Conservation (phyloP, 2,329 filamentous ascomycete genomes). For the Penicillium sp. region DNA sequence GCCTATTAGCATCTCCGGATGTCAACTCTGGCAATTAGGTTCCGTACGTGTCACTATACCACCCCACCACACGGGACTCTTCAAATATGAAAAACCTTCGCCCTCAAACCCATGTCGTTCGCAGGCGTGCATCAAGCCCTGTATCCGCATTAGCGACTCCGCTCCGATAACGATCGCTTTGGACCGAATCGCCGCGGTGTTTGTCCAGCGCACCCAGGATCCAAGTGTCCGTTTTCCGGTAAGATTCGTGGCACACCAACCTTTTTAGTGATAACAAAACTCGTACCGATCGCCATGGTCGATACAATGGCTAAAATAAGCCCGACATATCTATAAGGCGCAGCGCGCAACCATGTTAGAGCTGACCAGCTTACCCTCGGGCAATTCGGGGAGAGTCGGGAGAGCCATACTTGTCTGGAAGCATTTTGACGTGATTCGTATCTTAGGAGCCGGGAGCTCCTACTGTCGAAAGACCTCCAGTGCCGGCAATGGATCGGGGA, state of each 20-base stretch:
- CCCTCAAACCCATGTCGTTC: conserved; percentile 94
- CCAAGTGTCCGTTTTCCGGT: background rate
- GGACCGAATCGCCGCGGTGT: background rate
- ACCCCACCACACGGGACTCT: conserved; percentile 95
- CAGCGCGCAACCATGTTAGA: conserved; percentile 23
- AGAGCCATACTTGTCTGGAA: conserved; percentile 45
- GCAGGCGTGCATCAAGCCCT: conserved; percentile 88
- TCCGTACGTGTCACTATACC: conserved; percentile 81
- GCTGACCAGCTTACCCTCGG: conserved; percentile 16
- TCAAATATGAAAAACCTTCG: conserved; percentile 90
- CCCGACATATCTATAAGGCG: conserved; percentile 45
- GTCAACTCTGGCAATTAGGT: conserved; percentile 12
- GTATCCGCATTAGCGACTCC: conserved; percentile 20
- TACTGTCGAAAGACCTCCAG: conserved; percentile 34
- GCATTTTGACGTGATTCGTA: conserved; percentile 33
- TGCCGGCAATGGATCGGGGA: conserved; percentile 25
- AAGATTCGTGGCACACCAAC: conserved; percentile 49
- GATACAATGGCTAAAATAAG: conserved; percentile 49
- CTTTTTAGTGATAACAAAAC: conserved; percentile 99
- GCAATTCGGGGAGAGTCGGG: background rate
- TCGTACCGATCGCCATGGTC: conserved; percentile 61
- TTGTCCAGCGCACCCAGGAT: background rate
- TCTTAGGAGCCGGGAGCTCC: conserved; percentile 41
- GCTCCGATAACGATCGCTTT: background rate
- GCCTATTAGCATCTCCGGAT: conserved; percentile 25